Percentiles rank a stretch among this genome's conserved stretches.
Evolutionary conservation across 2,329 filamentous ascomycete species (phyloP).

Genomic region (Clonostachys solani): DNA sequence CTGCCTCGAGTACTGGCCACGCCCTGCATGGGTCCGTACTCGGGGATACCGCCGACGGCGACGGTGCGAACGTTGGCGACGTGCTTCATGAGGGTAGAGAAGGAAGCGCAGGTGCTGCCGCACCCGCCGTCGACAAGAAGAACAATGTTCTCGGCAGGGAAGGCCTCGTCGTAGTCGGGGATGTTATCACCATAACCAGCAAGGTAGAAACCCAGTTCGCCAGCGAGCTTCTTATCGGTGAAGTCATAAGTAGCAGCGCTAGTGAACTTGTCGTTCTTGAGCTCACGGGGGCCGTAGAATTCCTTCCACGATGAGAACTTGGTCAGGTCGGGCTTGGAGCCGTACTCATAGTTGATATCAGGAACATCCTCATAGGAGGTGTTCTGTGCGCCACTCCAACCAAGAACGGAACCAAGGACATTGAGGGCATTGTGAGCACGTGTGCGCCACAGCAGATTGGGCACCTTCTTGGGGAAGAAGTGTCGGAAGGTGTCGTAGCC

Average conservation of each 20-base stretch:
- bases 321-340: too few species aligned
- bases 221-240: constrained; percentile 24
- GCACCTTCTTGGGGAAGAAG: background rate
- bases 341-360: too few species aligned
- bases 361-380: too few species aligned
- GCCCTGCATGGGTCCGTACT: constrained; percentile 45
- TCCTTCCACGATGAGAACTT: background rate
- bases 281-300: background rate
- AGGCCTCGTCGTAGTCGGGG: constrained; percentile 11
- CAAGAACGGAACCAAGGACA: too few species aligned
- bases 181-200: constrained; percentile 33
- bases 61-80: constrained; percentile 50
- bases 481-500: background rate
- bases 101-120: constrained; percentile 55
- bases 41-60: constrained; percentile 52
- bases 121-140: constrained; percentile 52
- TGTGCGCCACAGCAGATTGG: too few species aligned
- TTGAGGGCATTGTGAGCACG: too few species aligned
- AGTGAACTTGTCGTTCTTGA: background rate
- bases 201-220: constrained; percentile 27
- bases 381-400: too few species aligned
- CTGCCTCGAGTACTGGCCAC: constrained; percentile 54
- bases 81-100: constrained; percentile 48
- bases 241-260: background rate
- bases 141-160: constrained; percentile 30